Base-by-base conservation (phyloP, 345 rosid species). In the Hibiscus tridactylites region DNA sequence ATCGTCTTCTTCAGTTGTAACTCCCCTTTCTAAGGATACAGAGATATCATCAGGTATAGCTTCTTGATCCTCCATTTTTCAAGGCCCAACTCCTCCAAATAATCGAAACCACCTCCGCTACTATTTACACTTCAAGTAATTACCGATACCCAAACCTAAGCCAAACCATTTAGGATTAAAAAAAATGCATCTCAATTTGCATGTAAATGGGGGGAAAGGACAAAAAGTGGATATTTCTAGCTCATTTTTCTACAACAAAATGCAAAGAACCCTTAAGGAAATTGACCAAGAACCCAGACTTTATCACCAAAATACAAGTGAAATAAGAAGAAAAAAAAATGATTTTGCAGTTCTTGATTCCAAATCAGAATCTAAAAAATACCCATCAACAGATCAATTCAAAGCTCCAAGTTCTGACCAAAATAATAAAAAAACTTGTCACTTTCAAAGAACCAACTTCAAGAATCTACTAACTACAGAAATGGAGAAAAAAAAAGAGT, bases 1-100 rank as follows among this genome's bases (percentile, higher is more conserved):
- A 65, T 95, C 98, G 0, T 92, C 96, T 64, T 86, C 92, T 69
- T 86, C 92, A 50, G 75, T 60, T 73, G 67, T 83, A 37, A 71
- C 74, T 79, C 64, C 95, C 78, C 85, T 81, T 12, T 59, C n/a
- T 52, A 80, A 69, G 68, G 72, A 74, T 52, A 77, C 62, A 10
- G 85, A 83, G 67, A 81, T 79, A 21, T 64, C 81, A 60, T 74
- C 83, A 61, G 71, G 72, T 57, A 79, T 59, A 77, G 68, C 74
- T 9, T 54, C 82, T 76, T 60, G 79, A 73, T 82, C 80, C 63
- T 84, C 89, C 98, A 94, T 91, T 52, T 76, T 72, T 57, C 19
- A n/a, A 61, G 59, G 49, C 16, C 73, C 50, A 70, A 11, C 63
- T 71, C 24, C 50, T 47, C 64, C 29, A 57, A 49, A 61, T 57